phyloP scores from a whole-genome alignment of 345 rosid genomes.

The Erysimum cheiranthoides region DNA sequence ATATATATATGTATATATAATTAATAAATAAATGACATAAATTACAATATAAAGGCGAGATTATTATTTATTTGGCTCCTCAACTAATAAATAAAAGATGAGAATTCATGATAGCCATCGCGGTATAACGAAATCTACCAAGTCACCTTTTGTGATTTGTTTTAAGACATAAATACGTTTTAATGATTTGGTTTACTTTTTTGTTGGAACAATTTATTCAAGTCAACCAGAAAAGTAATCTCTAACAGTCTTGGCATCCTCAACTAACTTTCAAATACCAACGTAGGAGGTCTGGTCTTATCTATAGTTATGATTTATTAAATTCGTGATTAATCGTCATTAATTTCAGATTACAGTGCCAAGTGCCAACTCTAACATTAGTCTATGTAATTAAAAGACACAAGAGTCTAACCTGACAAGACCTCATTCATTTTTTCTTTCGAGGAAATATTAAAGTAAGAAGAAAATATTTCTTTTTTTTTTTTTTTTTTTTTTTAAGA shows the following conservation, averaged over 20 bases:
- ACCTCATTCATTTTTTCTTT: background rate
- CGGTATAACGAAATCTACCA: slow-evolving; percentile 2
- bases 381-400: slow-evolving; percentile 17
- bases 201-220: slow-evolving; percentile 28
- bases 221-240: slow-evolving; percentile 23
- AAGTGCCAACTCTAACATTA: slow-evolving; percentile 10
- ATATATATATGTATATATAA: too few species aligned
- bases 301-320: background rate
- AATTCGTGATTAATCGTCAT: background rate
- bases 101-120: background rate
- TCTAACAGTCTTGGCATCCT: slow-evolving; percentile 28
- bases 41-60: too few species aligned
- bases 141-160: slow-evolving; percentile 5
- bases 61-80: too few species aligned
- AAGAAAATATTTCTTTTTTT: background rate
- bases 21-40: too few species aligned
- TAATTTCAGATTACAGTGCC: background rate
- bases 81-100: too few species aligned
- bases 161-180: slow-evolving; percentile 20
- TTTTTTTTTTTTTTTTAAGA: too few species aligned
- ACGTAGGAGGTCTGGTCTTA: slow-evolving; percentile 26
- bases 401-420: slow-evolving; percentile 27
- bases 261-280: slow-evolving; percentile 45
- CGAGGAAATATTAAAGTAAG: background rate
- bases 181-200: background rate